These are phyloP conservation scores for Porphyra umbilicalis DNA, from an alignment of 31 red algal species.

Conservation along the genomic window DNA sequence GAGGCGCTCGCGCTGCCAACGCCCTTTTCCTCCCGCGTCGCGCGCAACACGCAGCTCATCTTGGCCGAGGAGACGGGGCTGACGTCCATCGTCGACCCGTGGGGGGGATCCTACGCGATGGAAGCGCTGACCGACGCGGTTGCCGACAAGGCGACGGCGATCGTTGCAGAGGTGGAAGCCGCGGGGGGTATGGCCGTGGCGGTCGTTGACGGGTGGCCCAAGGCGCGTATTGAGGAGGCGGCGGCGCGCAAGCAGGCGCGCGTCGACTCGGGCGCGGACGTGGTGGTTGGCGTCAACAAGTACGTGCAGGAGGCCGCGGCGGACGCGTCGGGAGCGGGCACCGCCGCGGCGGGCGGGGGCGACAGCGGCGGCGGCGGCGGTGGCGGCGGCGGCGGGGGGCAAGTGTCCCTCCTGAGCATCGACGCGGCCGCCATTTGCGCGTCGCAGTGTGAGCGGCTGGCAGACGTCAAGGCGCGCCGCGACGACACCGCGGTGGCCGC, in stretches of 20 bases:
- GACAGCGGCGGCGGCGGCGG: no score
- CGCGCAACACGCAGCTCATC: constrained; percentile 54
- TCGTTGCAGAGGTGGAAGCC: constrained; percentile 40
- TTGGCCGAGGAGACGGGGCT: constrained; percentile 42
- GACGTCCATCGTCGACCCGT: constrained; percentile 25
- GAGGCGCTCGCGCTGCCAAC: constrained; percentile 48
- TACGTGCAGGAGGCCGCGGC: constrained; percentile 14
- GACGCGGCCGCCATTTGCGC: constrained; percentile 15
- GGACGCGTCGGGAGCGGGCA: background rate
- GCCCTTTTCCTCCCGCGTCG: constrained; percentile 32
- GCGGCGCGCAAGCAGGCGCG: constrained; percentile 60
- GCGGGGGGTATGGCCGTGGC: constrained; percentile 42
- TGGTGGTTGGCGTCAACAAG: constrained; percentile 52
- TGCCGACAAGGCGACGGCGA: constrained; percentile 2
- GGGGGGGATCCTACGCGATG: constrained; percentile 39
- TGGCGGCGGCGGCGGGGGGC: no score
- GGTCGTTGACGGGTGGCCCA: constrained; percentile 37
- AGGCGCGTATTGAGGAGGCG: constrained; percentile 40
- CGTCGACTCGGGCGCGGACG: constrained; percentile 36
- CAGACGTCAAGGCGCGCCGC: background rate
- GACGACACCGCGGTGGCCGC: constrained; percentile 1
- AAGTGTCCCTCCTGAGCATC: constrained; percentile 12
- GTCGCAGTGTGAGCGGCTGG: constrained; percentile 16
- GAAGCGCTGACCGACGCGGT: constrained; percentile 45
- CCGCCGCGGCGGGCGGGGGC: background rate